Evolutionary conservation across 306 rosid species (phyloP).

Genomic region (Rubus idaeus): DNA sequence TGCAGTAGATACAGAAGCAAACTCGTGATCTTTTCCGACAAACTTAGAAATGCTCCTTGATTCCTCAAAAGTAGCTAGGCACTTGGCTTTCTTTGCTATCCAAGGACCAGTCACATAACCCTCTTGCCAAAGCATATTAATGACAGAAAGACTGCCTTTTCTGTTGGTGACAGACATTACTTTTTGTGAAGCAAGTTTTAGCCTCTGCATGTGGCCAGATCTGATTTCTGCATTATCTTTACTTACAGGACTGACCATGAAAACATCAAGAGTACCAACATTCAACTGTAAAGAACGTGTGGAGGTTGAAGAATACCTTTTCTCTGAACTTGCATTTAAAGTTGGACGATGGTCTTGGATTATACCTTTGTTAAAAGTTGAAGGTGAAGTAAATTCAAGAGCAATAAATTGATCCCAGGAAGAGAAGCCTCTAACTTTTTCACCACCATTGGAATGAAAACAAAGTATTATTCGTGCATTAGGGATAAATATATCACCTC

Average conservation of each 20-base stretch:
- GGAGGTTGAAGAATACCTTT: constrained; percentile 45
- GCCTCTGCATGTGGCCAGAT: constrained; percentile 38
- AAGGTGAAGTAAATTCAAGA: constrained; percentile 63
- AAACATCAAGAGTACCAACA: constrained; percentile 54
- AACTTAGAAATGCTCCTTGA: constrained; percentile 54
- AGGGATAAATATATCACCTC: constrained; percentile 62
- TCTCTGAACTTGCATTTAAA: constrained; percentile 46
- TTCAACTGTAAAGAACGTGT: constrained; percentile 60
- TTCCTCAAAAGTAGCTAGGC: constrained; percentile 61
- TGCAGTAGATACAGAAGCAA: constrained; percentile 69
- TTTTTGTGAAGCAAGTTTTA: constrained; percentile 48
- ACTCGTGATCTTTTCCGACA: constrained; percentile 64
- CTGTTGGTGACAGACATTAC: constrained; percentile 54
- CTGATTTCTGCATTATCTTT: constrained; percentile 30
- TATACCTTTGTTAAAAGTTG: constrained; percentile 36
- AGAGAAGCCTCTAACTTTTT: constrained; percentile 38
- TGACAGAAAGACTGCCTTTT: constrained; percentile 47
- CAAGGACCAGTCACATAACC: constrained; percentile 88
- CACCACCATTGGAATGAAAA: constrained; percentile 60
- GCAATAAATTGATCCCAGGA: constrained; percentile 73
- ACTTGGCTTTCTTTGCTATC: constrained; percentile 83
- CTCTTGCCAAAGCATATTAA: constrained; percentile 74
- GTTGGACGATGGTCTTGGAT: constrained; percentile 36
- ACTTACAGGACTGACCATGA: constrained; percentile 49
- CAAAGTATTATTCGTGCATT: constrained; percentile 78